phyloP scores from a whole-genome alignment of 2,329 filamentous ascomycete genomes.

The Colletotrichum sp. region DNA sequence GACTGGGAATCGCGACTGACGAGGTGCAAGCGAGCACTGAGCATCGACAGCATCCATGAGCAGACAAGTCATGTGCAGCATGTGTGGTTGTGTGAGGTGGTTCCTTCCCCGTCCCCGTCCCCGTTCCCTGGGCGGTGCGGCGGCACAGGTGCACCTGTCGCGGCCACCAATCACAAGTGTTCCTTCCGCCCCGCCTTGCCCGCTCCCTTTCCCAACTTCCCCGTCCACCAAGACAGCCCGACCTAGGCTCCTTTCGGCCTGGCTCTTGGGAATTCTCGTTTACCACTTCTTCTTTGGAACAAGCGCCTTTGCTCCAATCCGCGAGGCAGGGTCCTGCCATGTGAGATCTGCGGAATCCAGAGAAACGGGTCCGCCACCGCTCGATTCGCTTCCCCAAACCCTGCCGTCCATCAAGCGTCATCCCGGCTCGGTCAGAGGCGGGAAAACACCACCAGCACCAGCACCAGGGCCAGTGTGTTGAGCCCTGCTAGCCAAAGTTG shows the following conservation, averaged over 20 bases:
- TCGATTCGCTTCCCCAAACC: conserved; percentile 7
- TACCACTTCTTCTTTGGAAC: conserved; percentile 19
- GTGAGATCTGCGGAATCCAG: conserved; percentile 23
- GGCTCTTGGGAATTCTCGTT: conserved; percentile 12
- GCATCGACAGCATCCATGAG: neutral
- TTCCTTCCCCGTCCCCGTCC: neutral
- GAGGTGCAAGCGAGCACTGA: neutral
- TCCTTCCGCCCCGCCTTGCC: conserved; percentile 3
- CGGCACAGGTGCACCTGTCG: neutral
- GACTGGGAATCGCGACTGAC: neutral
- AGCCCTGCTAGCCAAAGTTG: neutral
- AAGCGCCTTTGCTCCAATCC: neutral
- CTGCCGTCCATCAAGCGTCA: neutral
- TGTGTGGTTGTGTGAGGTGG: neutral
- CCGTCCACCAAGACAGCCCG: conserved; percentile 1
- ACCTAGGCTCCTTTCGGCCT: neutral
- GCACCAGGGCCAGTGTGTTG: neutral
- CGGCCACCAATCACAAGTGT: neutral
- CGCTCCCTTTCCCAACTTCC: neutral
- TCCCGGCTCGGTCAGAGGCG: neutral
- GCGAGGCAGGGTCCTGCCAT: conserved; percentile 6
- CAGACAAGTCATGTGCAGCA: neutral
- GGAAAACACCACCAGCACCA: neutral
- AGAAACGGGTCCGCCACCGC: conserved; percentile 10
- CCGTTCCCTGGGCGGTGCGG: neutral